Evolutionary conservation across 129 eudicot species (phyloP).

Genomic region (Arctium lappa): DNA sequence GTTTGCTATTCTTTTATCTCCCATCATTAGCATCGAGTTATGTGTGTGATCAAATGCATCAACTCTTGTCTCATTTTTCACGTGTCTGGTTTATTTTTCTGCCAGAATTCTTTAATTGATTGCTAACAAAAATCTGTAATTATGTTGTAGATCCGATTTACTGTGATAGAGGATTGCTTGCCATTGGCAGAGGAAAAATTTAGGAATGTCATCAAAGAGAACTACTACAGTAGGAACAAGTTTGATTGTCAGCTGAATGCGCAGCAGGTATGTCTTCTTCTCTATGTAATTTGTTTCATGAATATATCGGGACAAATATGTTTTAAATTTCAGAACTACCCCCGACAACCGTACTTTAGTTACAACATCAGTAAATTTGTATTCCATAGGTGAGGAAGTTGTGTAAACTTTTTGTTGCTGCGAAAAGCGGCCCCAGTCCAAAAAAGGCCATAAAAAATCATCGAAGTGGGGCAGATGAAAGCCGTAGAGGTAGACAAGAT

Average conservation of each 20-base stretch:
- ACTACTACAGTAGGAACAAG: slow-evolving; percentile 58
- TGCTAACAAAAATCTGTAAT: background rate
- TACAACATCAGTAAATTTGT: background rate
- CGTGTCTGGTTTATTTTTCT: too few species aligned
- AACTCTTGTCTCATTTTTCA: too few species aligned
- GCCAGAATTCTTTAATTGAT: too few species aligned
- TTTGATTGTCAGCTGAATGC: slow-evolving; percentile 62
- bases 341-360: background rate
- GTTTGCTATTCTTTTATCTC: too few species aligned
- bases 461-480: background rate
- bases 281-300: background rate
- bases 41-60: too few species aligned
- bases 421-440: slow-evolving; percentile 30
- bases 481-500: slow-evolving; percentile 18
- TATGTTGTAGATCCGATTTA: slow-evolving; percentile 63
- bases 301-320: background rate
- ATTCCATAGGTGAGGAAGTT: slow-evolving; percentile 65
- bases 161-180: slow-evolving; percentile 63
- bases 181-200: slow-evolving; percentile 88
- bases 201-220: slow-evolving; percentile 63
- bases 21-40: too few species aligned
- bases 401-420: slow-evolving; percentile 58
- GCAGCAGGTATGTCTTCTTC: slow-evolving; percentile 50
- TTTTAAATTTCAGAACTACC: background rate
- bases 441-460: slow-evolving; percentile 11